Evolutionary conservation across 345 rosid genomes (phyloP).

Genomic region (Syzygium oleosum): DNA sequence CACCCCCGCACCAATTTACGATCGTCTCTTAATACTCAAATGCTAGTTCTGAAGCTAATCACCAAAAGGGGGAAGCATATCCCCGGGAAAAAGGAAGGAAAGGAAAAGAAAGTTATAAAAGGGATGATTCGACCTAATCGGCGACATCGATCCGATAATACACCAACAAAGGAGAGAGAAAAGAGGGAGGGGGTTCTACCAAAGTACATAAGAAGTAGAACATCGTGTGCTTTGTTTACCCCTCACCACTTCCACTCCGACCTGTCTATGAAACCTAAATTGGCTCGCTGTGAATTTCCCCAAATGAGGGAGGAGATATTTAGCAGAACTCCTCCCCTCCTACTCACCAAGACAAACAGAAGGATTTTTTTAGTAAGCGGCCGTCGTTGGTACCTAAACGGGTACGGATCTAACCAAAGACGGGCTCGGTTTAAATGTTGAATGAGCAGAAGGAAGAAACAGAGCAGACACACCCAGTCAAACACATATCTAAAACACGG

Average conservation of each 20-base stretch:
- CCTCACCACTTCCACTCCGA: neutral
- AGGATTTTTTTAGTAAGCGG: neutral
- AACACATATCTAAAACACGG: neutral
- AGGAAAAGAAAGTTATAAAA: too few species aligned
- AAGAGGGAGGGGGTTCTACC: neutral
- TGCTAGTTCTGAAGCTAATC: neutral
- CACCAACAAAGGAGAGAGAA: neutral
- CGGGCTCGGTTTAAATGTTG: neutral
- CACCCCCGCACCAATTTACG: neutral
- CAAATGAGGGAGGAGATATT: neutral
- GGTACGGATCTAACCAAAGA: neutral
- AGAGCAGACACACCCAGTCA: neutral
- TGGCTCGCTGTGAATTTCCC: neutral
- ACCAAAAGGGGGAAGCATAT: neutral
- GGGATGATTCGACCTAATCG: neutral
- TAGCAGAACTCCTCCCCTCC: neutral
- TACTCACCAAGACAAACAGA: neutral
- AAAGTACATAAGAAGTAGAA: neutral
- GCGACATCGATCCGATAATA: neutral
- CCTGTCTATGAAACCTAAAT: neutral
- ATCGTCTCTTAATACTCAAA: neutral
- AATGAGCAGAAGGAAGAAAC: neutral
- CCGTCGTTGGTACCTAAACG: neutral
- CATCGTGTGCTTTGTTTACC: neutral
- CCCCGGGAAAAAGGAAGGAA: neutral